Evolutionary conservation across 371 early-diverging fungal species (phyloP), one percentile per base, ranked within the genome.

Genomic region (Apophysomyces elegans): DNA sequence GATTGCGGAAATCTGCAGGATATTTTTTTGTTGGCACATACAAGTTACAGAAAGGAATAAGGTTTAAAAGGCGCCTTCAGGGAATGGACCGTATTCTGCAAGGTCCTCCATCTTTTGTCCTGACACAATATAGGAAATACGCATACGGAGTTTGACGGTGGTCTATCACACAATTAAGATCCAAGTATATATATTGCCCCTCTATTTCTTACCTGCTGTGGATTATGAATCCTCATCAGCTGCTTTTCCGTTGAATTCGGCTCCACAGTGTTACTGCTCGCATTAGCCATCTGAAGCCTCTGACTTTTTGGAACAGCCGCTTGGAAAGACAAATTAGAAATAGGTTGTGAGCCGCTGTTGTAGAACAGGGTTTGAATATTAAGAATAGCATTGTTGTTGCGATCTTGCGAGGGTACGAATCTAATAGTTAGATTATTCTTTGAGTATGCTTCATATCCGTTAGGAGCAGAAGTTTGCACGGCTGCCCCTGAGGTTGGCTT

Each of bases 251-350:
- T 76, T 13, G 74, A 70, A 12, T 89, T 90, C 8, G 84, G 81
- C 18, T 81, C 70, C 43, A 95, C 77, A 8, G 72, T 76, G 61
- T 78, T 90, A 12, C 84, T 84, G 14, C 88, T 87, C 0, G 95
- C 91, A 37, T 95, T 89, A 47, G 88, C 86, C 86, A 97, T 90
- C 66, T 91, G 91, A 64, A 97, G 82, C 71, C 88, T 90, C 64
- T 95, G 89, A 59, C 87, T 87, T 84, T 93, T 94, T 36, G 95
- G 96, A 14, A 98, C 96, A 1, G 98, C 98, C 9, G 94, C 96
- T 78, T 94, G 91, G 76, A 98, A 93, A 56, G 84, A 81, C n/a
- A 96, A 64, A 14, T 86, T 81, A 16, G 80, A 76, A 37, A 96
- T 77, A 6, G 78, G 62, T 37, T 73, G 58, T 47, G 75, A 63